Percentiles rank a stretch among this genome's conserved stretches.
Evolutionary conservation across 495 filamentous ascomycete species (phyloP).

Genomic region (Usnea hakonensis): DNA sequence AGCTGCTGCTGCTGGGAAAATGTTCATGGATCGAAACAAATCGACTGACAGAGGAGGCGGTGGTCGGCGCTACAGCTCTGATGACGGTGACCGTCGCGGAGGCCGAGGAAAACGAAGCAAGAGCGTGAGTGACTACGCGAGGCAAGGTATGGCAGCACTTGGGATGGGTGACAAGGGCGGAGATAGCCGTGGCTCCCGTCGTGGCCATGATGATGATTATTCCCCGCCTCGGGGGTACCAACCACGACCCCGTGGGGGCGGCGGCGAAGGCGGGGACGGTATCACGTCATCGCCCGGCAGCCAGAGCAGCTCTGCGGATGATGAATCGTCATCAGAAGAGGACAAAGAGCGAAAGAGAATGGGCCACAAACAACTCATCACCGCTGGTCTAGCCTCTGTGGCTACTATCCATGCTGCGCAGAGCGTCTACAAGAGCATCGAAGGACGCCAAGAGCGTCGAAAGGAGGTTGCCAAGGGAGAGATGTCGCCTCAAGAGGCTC

Average conservation of each 20-base stretch:
- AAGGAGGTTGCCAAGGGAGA: constrained; percentile 65
- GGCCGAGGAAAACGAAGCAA: constrained; percentile 44
- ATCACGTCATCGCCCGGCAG: constrained; percentile 31
- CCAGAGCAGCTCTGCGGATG: constrained; percentile 31
- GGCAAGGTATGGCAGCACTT: constrained; percentile 42
- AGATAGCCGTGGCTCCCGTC: constrained; percentile 31
- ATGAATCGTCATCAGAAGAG: constrained; percentile 53
- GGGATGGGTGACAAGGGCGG: constrained; percentile 39
- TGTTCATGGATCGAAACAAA: constrained; percentile 61
- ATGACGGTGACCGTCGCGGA: constrained; percentile 41
- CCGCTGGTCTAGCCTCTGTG: constrained; percentile 74
- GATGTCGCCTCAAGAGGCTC: constrained; percentile 65
- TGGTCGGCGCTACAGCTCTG: constrained; percentile 34
- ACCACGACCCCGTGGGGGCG: constrained; percentile 30
- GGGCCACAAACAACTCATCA: constrained; percentile 75
- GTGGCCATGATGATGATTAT: constrained; percentile 41
- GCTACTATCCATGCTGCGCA: constrained; percentile 87
- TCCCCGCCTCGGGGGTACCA: constrained; percentile 27
- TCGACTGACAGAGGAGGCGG: constrained; percentile 48
- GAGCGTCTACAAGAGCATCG: constrained; percentile 66
- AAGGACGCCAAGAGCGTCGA: constrained; percentile 61
- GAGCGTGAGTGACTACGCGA: constrained; percentile 51
- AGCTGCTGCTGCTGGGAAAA: constrained; percentile 74
- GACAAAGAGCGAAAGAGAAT: constrained; percentile 66
- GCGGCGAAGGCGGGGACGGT: constrained; percentile 35